Evolutionary conservation across 73 alveolate genomes (phyloP), one percentile per base, ranked within the genome.

Genomic region (Tetrahymena thermophila): DNA sequence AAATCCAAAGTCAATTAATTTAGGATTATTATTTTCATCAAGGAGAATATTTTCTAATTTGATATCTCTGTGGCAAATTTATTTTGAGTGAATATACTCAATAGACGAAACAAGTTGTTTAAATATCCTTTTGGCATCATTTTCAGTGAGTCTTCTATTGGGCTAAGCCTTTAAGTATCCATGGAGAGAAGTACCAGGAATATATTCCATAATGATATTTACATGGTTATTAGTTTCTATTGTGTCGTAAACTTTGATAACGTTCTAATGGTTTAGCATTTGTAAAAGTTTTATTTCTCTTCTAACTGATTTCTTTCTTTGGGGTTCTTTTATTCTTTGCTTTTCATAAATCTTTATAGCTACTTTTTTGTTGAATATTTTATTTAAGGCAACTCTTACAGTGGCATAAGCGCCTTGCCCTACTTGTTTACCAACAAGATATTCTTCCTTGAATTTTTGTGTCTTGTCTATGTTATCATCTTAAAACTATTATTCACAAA

Each of bases 101-200:
- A 97, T 96, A 25, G 99, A 71, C 11, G 89, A 71, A 16, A 98
- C 97, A 85, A 98, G 97, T 94, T 98, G 98, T 58, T 96, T 96
- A 85, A 96, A 98, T 35, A 98, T 95, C 37, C 97, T 93, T 43
- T 98, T 71, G 10, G 99, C 99, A 55, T 98, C 99, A 23, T 89
- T 93, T 94, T 98, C 99, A 21, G 94, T 94, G 96, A 98, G 44
- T 93, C 97, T 95, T 43, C 97, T 43, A 50, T 85, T 56, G 3
- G 99, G 98, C 50, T 97, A 85, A 10, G 96, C 94, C 58, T 96
- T 97, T 25, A 98, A 93, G 58, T 96, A 97, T 57, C 96, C 97
- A 71, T 98, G 98, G 17, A 98, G 94, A 21, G 99, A 98, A 35
- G 97, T 96, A 35, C 99, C 99, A 21, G 97, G 96, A n/a, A 98